phyloP scores from a whole-genome alignment of 2,329 filamentous ascomycete genomes.

The Ophiostoma sp. region DNA sequence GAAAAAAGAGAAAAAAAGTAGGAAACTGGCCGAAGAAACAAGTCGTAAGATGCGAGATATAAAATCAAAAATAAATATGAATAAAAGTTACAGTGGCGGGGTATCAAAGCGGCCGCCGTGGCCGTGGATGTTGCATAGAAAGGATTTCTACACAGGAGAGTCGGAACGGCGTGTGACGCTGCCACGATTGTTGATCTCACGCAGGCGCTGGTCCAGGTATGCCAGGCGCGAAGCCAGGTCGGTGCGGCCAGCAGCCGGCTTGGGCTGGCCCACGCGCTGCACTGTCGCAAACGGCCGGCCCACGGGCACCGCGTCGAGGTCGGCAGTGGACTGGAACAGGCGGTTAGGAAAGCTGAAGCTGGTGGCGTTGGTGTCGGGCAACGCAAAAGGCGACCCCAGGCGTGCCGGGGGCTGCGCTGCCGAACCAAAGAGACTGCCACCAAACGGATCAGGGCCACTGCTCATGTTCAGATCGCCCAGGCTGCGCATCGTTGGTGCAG shows the following conservation, averaged over 20 bases:
- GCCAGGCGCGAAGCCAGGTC: constrained; percentile 49
- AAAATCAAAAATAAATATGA: constrained; percentile 13
- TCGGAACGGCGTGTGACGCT: constrained; percentile 41
- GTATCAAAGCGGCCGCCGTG: background rate
- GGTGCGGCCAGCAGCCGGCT: constrained; percentile 36
- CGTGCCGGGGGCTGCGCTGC: constrained; percentile 35
- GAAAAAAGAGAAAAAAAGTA: background rate
- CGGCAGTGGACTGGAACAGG: constrained; percentile 42
- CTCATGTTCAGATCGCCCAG: constrained; percentile 4
- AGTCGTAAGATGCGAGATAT: background rate
- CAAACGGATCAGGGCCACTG: constrained; percentile 1
- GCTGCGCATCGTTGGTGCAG: constrained; percentile 30
- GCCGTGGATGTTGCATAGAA: background rate
- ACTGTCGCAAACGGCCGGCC: constrained; percentile 52
- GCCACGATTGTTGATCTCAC: constrained; percentile 47
- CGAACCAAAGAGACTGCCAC: constrained; percentile 26
- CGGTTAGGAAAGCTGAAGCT: constrained; percentile 60
- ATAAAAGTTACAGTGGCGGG: background rate
- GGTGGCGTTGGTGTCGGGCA: constrained; percentile 29
- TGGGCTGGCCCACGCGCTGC: constrained; percentile 36
- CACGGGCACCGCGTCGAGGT: constrained; percentile 42
- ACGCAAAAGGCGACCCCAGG: constrained; percentile 55
- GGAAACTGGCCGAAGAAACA: constrained; percentile 3
- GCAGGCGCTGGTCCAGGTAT: constrained; percentile 55
- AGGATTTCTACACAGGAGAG: constrained; percentile 43